Base-by-base conservation (phyloP, 345 rosid genomes). In the Aethionema arabicum region DNA sequence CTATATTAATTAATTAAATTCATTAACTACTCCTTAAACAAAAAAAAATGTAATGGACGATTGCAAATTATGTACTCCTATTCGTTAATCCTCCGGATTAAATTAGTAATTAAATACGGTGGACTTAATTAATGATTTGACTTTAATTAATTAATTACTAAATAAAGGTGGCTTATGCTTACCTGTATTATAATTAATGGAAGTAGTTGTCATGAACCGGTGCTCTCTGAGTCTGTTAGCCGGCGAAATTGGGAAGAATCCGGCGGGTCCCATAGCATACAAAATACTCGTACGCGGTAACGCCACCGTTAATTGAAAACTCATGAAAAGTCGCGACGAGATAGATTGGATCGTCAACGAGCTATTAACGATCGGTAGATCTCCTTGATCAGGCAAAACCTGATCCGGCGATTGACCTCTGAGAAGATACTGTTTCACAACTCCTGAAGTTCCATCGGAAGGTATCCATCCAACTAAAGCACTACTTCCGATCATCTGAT, bases 381-480 rank as follows among this genome's bases (percentile, higher is more conserved):
- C 78, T 32, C 93, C 96, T 52, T 77, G 79, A 62, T 86, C 86
- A 35, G 80, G 75, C 1, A 51, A 15, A 10, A 92, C 96, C 52
- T 66, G 65, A 7, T 7, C 16, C 0, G 92, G 66, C 0, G 53
- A 46, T 54, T 61, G 53, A 2, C 81, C 96, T 2, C 76, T 67
- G 4, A 91, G 81, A 7, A 56, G 60, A 13, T 88, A 91, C 64
- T 41, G 86, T 67, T 86, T 83, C 2, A 73, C 66, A 1, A 3
- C 32, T 5, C 74, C 60, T 2, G 10, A 8, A 5, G 8, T 5
- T 4, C 80, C 78, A 37, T 52, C 70, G 0, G 69, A 4, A 6
- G 91, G 72, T 27, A 84, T 3, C 96, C 95, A 91, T 5, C 95
- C 98, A 5, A 86, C 95, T 60, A 88, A 42, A 0, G 98, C 95